Evolutionary conservation across 805 yeast genomes (phyloP).

Genomic region (Suhomyces sp.): DNA sequence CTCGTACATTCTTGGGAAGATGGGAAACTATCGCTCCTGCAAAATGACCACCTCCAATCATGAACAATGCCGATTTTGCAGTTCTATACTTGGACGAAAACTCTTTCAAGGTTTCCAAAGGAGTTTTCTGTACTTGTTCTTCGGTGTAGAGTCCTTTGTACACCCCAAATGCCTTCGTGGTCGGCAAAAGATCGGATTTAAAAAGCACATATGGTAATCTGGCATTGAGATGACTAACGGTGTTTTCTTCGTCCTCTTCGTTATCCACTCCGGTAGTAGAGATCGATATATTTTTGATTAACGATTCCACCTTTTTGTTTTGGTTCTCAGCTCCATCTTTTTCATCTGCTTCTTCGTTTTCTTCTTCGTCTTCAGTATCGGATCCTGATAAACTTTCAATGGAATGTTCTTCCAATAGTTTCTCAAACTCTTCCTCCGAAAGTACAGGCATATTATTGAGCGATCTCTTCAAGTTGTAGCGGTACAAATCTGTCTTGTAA

Average conservation of each 20-base stretch:
- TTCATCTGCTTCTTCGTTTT: slow-evolving; percentile 25
- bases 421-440: slow-evolving; percentile 59
- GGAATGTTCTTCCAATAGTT: slow-evolving; percentile 47
- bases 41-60: slow-evolving; percentile 98
- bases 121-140: slow-evolving; percentile 40
- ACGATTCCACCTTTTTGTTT: slow-evolving; percentile 17
- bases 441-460: slow-evolving; percentile 46
- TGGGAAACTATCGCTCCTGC: slow-evolving; percentile 93
- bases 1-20: slow-evolving; percentile 52
- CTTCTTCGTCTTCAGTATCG: slow-evolving; percentile 35
- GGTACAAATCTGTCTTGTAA: slow-evolving; percentile 58
- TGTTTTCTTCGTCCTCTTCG: slow-evolving; percentile 32
- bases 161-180: slow-evolving; percentile 55
- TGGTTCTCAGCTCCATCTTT: slow-evolving; percentile 24
- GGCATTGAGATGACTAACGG: slow-evolving; percentile 58
- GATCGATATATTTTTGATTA: slow-evolving; percentile 23
- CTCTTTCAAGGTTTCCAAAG: slow-evolving; percentile 46
- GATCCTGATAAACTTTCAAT: slow-evolving; percentile 61
- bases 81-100: slow-evolving; percentile 29
- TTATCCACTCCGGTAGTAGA: slow-evolving; percentile 5
- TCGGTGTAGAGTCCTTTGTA: slow-evolving; percentile 62
- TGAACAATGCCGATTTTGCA: slow-evolving; percentile 70
- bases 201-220: slow-evolving; percentile 69
- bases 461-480: slow-evolving; percentile 57
- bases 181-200: slow-evolving; percentile 46